These are phyloP conservation scores for Russula olivacea DNA, from an alignment of 768 basidiomycete genomes.

Conservation along the genomic window DNA sequence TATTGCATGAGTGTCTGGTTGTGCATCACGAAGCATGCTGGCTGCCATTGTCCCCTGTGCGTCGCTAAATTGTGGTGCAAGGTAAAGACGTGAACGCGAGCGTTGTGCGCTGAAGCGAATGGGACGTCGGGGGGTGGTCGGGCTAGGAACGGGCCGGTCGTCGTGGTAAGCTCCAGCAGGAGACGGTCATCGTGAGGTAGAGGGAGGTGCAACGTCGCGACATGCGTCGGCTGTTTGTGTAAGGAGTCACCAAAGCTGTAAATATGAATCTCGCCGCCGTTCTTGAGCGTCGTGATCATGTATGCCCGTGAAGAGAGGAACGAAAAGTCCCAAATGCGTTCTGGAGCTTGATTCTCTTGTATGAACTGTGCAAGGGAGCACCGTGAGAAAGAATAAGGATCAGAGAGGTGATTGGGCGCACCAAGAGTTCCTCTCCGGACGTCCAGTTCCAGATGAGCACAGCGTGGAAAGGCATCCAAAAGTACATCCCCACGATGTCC, in stretches of 20 bases:
- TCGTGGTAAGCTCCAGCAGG: slow-evolving; percentile 26
- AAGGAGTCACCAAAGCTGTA: slow-evolving; percentile 34
- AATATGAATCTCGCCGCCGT: slow-evolving; percentile 38
- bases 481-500: slow-evolving; percentile 49
- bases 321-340: slow-evolving; percentile 39
- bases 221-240: slow-evolving; percentile 15
- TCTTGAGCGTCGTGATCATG: slow-evolving; percentile 36
- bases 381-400: neutral
- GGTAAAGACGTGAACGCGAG: slow-evolving; percentile 30
- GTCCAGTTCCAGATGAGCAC: slow-evolving; percentile 51
- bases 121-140: slow-evolving; percentile 11
- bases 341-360: slow-evolving; percentile 27
- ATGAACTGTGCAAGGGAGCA: slow-evolving; percentile 29
- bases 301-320: slow-evolving; percentile 42
- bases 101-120: slow-evolving; percentile 26
- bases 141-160: slow-evolving; percentile 30
- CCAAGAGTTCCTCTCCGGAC: slow-evolving; percentile 38
- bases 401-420: slow-evolving; percentile 29
- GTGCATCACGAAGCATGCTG: slow-evolving; percentile 33
- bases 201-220: slow-evolving; percentile 30
- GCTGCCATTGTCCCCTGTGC: slow-evolving; percentile 17
- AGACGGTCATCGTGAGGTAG: slow-evolving; percentile 16
- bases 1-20: slow-evolving; percentile 31
- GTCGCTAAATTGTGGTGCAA: slow-evolving; percentile 25
- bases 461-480: slow-evolving; percentile 33